Conservation (phyloP, 805 yeast genomes). For the Candida hispaniensis region DNA sequence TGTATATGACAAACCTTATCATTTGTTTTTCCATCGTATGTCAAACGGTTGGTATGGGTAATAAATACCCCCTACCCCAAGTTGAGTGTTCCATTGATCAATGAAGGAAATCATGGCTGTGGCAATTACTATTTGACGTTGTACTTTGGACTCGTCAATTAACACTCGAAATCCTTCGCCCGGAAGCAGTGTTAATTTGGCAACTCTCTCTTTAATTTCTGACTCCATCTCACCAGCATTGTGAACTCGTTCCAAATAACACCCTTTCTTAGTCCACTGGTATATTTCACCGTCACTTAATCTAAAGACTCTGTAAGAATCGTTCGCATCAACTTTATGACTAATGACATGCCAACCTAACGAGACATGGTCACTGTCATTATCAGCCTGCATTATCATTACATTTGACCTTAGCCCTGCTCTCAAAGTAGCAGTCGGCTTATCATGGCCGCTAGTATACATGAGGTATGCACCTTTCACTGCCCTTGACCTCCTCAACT, state of each 20-base stretch:
- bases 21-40: constrained; percentile 49
- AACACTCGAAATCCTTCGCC: constrained; percentile 43
- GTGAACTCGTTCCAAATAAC: constrained; percentile 44
- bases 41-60: constrained; percentile 41
- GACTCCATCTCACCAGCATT: constrained; percentile 55
- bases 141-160: constrained; percentile 45
- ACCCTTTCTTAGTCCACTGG: constrained; percentile 56
- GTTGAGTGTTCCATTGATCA: constrained; percentile 57
- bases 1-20: too few relatives aligned
- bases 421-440: constrained; percentile 47
- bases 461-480: constrained; percentile 56
- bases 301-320: constrained; percentile 49
- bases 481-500: constrained; percentile 52
- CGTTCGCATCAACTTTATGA: constrained; percentile 52
- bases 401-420: constrained; percentile 55
- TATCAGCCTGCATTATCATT: constrained; percentile 39
- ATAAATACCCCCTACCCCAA: constrained; percentile 56
- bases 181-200: constrained; percentile 44
- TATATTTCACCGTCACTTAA: constrained; percentile 49
- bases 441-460: constrained; percentile 43
- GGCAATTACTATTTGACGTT: constrained; percentile 47
- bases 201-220: constrained; percentile 56
- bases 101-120: constrained; percentile 51
- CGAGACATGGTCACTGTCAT: constrained; percentile 39
- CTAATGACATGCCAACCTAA: constrained; percentile 54